These are phyloP conservation scores for Basipetospora chlamydospora DNA, from an alignment of 2,329 filamentous ascomycete species.

Conservation along the genomic window DNA sequence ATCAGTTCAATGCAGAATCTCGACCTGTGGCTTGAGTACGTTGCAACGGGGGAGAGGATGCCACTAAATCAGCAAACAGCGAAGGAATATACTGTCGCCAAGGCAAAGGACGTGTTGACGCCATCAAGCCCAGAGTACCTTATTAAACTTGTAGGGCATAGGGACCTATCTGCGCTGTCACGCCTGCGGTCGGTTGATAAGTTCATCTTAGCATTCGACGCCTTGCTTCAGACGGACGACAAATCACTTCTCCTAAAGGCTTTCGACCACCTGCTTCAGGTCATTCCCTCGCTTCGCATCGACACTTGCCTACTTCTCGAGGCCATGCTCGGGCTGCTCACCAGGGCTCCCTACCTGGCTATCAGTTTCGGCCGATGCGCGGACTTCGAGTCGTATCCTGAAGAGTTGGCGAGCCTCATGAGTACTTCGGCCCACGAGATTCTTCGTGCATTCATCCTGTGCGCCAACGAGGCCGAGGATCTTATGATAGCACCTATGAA, in stretches of 20 bases:
- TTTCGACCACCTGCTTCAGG: not conserved
- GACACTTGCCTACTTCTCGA: constrained; percentile 8
- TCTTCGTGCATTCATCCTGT: constrained; percentile 16
- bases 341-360: constrained; percentile 8
- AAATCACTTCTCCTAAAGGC: not conserved
- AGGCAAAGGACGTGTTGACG: constrained; percentile 11
- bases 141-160: not conserved
- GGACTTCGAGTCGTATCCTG: constrained; percentile 9
- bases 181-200: not conserved
- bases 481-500: too few species aligned
- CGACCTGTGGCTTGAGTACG: constrained; percentile 23
- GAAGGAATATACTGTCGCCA: constrained; percentile 17
- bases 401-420: constrained; percentile 1
- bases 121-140: constrained; percentile 1
- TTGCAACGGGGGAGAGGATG: constrained; percentile 22
- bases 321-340: constrained; percentile 9
- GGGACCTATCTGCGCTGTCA: not conserved
- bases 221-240: not conserved
- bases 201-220: not conserved
- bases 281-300: not conserved
- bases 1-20: constrained; percentile 19
- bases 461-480: constrained; percentile 11
- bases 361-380: constrained; percentile 9
- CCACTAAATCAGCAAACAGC: constrained; percentile 20
- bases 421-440: constrained; percentile 15